Evolutionary conservation across 768 basidiomycete species (phyloP).

Genomic region (Rhizopogon vesiculosus): DNA sequence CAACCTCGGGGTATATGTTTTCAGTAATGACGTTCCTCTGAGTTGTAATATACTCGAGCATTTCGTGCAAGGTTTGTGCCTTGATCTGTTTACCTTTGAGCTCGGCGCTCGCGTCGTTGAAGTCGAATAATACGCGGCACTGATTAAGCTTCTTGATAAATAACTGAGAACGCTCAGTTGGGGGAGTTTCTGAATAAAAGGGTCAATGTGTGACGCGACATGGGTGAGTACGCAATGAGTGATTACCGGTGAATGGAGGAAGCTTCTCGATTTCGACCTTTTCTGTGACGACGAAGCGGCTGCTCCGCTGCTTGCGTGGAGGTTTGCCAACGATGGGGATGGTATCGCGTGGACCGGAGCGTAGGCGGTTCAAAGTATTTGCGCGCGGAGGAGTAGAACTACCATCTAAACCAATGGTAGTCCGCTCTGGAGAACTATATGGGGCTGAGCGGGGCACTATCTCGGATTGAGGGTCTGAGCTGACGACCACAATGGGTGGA

Average conservation of each 20-base stretch:
- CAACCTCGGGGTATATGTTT: conserved; percentile 96
- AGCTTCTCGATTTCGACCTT: conserved; percentile 94
- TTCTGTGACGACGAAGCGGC: conserved; percentile 93
- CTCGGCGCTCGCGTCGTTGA: conserved; percentile 95
- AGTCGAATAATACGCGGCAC: conserved; percentile 96
- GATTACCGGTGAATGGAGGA: conserved; percentile 78
- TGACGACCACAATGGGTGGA: conserved; percentile 86
- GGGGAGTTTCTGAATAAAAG: conserved; percentile 68
- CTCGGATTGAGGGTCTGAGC: conserved; percentile 59
- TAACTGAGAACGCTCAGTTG: conserved; percentile 81
- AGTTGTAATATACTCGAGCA: conserved; percentile 98
- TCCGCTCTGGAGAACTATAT: conserved; percentile 43
- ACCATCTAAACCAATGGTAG: conserved; percentile 41
- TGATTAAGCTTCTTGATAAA: conserved; percentile 95
- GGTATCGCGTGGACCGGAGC: conserved; percentile 88
- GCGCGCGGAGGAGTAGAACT: conserved; percentile 60
- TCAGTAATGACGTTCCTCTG: conserved; percentile 96
- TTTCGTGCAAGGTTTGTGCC: conserved; percentile 94
- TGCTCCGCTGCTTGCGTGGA: conserved; percentile 95
- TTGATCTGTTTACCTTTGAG: conserved; percentile 98
- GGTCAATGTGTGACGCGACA: conserved; percentile 8
- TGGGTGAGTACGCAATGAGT: conserved; percentile 21
- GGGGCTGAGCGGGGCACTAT: conserved; percentile 35
- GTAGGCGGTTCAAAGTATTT: conserved; percentile 67
- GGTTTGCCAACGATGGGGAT: conserved; percentile 96